A percentile compares a stretch with the other conserved stretches of the same genome.
Conservation (phyloP, 1,139 yeast species). For the Pichia cactophila region DNA sequence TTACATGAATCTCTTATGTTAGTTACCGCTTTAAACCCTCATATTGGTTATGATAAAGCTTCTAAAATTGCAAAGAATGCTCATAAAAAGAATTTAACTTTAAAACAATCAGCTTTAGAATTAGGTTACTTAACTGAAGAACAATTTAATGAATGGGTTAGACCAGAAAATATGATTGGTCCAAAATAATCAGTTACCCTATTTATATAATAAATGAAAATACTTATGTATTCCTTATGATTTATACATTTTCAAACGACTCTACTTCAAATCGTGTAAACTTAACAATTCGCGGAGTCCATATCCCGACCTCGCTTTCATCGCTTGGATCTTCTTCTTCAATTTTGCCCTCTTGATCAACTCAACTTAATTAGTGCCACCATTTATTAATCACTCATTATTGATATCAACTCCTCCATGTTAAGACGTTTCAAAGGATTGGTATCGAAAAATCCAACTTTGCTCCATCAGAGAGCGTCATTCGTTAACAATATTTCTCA, state of each 20-base stretch:
- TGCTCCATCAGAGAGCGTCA: not conserved
- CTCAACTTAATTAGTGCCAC: not conserved
- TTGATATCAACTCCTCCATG: constrained; percentile 9
- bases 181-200: constrained; percentile 41
- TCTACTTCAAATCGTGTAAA: too few relatives aligned
- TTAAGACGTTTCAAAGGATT: constrained; percentile 17
- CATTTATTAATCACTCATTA: not conserved
- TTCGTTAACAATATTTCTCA: not conserved
- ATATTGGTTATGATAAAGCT: constrained; percentile 96
- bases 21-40: constrained; percentile 97
- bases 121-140: constrained; percentile 72
- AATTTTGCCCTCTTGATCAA: not conserved
- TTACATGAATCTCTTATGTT: constrained; percentile 94
- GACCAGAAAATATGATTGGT: constrained; percentile 97
- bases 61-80: constrained; percentile 98
- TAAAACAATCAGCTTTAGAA: constrained; percentile 90
- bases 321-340: too few relatives aligned
- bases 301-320: too few relatives aligned
- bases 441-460: constrained; percentile 6
- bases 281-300: not conserved
- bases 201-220: too few relatives aligned
- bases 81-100: constrained; percentile 93
- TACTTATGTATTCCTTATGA: not conserved
- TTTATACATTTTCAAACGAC: not conserved
- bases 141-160: constrained; percentile 94